phyloP scores from a whole-genome alignment of 768 basidiomycete species.

The Phallus indusiatus region DNA sequence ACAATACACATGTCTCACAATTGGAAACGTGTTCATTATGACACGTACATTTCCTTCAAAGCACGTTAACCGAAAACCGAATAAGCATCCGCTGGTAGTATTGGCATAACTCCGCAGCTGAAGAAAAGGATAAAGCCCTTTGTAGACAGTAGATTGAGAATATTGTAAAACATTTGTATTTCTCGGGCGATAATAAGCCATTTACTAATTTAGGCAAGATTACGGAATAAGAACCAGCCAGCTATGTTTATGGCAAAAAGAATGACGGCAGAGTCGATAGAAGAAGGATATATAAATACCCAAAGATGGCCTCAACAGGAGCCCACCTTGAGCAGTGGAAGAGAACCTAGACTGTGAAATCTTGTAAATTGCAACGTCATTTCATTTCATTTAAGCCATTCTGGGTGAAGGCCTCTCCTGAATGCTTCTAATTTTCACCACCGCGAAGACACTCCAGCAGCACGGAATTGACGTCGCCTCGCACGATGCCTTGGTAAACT shows the following conservation, averaged over 20 bases:
- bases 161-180: no score
- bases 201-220: neutral
- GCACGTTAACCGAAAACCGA: no score
- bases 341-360: no score
- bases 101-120: neutral
- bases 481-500: constrained; percentile 1
- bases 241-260: neutral
- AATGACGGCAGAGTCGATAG: neutral
- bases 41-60: no score
- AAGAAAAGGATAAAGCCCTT: neutral
- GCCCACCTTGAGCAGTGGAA: no score
- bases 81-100: no score
- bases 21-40: neutral
- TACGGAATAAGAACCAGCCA: neutral
- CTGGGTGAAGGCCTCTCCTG: no score
- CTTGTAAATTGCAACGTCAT: no score
- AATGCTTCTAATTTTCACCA: neutral
- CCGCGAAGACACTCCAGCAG: neutral
- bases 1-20: neutral
- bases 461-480: neutral
- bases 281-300: neutral
- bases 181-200: no score
- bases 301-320: neutral
- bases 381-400: no score
- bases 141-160: no score